Base-by-base conservation (phyloP, 768 basidiomycete species). In the Lactarius evosmus region DNA sequence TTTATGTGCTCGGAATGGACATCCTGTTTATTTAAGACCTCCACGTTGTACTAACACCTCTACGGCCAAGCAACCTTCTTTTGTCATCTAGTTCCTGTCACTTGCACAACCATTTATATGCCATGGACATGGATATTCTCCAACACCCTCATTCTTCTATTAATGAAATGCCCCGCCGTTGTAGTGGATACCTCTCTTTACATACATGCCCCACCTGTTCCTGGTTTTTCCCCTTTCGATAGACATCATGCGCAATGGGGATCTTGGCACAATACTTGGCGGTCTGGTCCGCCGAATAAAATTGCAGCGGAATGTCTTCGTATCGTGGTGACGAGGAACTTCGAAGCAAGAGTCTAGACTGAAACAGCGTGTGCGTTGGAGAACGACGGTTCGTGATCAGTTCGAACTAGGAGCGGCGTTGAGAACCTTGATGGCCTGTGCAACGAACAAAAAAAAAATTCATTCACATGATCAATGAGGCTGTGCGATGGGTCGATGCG, bases 21-120 rank as follows among this genome's bases (percentile, higher is more conserved):
- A 56, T 56, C 38, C 36, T 51, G 7, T 44, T 49, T 16, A n/a
- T 49, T 59, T 49, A 17, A 12, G 19, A 53, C 44, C 4, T 14
- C 44, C 30, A 57, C 55, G 27, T 50, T 64, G 63, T 64, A 64
- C 46, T 22, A 63, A 30, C 14, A 60, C 44, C 17, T 29, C 57
- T 36, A 40, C 44, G n/a, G n/a, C 33, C 27, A 30, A 36, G n/a
- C 34, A n/a, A 27, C 53, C 11, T 29, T n/a, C n/a, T 55, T 36
- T 54, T 14, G 17, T 38, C 40, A 19, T 34, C 7, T 6, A 29
- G 12, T 22, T n/a, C 9, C 27, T 1, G 6, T 25, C 22, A 19
- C 4, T 7, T 49, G 33, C 44, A 59, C n/a, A 16, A 25, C 5
- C 30, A 44, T 51, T n/a, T 22, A 5, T 32, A 29, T 38, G 46